Conservation (phyloP, 208 protist species). For the Leishmania tropica region DNA sequence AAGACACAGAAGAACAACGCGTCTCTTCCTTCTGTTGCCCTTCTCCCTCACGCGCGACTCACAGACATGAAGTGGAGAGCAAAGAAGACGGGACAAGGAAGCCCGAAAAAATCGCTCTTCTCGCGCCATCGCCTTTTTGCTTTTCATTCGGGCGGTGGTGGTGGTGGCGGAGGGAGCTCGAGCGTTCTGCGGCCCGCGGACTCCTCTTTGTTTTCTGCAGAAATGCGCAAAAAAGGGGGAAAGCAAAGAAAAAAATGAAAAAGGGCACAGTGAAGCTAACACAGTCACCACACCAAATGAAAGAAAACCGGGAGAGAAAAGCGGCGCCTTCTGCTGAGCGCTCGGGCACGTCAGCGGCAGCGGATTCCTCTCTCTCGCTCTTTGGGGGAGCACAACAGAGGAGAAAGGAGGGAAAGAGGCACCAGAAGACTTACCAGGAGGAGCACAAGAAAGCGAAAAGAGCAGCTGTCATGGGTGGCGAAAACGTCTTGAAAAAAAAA, state of each 20-base stretch:
- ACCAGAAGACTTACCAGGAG: neutral
- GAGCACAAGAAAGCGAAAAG: neutral
- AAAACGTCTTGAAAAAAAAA: no score
- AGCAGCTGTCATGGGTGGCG: neutral
- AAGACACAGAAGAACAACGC: neutral
- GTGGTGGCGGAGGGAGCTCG: no score
- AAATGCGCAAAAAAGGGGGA: neutral
- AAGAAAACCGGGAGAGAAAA: conserved; percentile 5
- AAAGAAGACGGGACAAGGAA: neutral
- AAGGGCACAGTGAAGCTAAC: neutral
- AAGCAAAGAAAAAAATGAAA: neutral
- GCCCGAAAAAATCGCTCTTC: neutral
- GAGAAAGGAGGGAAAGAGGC: neutral
- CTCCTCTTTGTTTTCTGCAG: neutral
- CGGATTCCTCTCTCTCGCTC: neutral
- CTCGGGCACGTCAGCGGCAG: neutral
- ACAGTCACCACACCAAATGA: neutral
- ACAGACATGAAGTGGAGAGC: neutral
- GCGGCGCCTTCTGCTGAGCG: neutral
- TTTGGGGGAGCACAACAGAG: neutral
- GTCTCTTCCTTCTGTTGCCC: neutral
- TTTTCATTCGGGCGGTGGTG: no score
- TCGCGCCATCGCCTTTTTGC: neutral
- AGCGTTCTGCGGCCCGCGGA: neutral
- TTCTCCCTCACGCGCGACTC: neutral